Percentiles rank a stretch among this genome's conserved stretches.
These are phyloP conservation scores for Suillus ampliporus DNA, from an alignment of 768 basidiomycete genomes.

Conservation along the genomic window DNA sequence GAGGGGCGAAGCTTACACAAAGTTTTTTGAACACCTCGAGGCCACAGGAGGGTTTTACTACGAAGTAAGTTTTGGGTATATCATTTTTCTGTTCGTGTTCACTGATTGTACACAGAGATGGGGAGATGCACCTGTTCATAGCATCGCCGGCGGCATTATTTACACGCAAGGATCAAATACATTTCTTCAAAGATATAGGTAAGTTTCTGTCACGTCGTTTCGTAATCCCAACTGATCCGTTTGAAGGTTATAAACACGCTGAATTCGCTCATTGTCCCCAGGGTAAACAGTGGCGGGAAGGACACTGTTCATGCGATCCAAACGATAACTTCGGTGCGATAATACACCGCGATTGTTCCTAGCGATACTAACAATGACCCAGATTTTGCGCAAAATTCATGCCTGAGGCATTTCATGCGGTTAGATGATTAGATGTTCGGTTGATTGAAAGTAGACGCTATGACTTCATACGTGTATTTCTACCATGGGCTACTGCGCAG, in stretches of 20 bases:
- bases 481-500: background rate
- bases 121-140: slow-evolving; percentile 95
- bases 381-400: slow-evolving; percentile 37
- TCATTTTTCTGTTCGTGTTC: slow-evolving; percentile 11
- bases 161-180: slow-evolving; percentile 86
- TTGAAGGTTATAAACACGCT: slow-evolving; percentile 75
- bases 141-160: slow-evolving; percentile 91
- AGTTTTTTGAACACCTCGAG: slow-evolving; percentile 86
- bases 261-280: slow-evolving; percentile 94
- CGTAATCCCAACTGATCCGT: slow-evolving; percentile 10
- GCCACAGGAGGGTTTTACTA: slow-evolving; percentile 87
- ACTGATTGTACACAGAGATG: slow-evolving; percentile 58
- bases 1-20: slow-evolving; percentile 80
- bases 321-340: slow-evolving; percentile 73
- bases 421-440: slow-evolving; percentile 22
- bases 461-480: slow-evolving; percentile 5
- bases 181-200: slow-evolving; percentile 93
- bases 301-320: slow-evolving; percentile 87
- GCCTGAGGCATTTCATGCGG: slow-evolving; percentile 35
- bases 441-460: background rate
- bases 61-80: slow-evolving; percentile 52
- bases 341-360: background rate
- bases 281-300: slow-evolving; percentile 72
- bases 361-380: slow-evolving; percentile 3
- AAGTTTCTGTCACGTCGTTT: slow-evolving; percentile 24